phyloP scores from a whole-genome alignment of 345 rosid genomes.

The Sonneratia alba region DNA sequence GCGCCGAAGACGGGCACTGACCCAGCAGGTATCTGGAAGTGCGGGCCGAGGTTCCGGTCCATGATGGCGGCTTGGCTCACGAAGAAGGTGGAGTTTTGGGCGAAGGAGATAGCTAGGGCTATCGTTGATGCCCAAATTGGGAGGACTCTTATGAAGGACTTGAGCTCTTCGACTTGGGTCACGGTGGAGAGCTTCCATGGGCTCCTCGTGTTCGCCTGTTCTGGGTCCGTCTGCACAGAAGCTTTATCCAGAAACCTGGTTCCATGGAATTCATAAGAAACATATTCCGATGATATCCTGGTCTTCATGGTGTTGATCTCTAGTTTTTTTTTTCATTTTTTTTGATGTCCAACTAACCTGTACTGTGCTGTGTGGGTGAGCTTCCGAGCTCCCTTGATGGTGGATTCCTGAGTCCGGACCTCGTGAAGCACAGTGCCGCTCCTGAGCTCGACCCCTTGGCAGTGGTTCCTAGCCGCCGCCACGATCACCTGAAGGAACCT shows the following conservation, averaged over 20 bases:
- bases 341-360: slow-evolving; percentile 10
- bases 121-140: slow-evolving; percentile 52
- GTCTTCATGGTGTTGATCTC: too few species aligned
- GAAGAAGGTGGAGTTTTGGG: slow-evolving; percentile 49
- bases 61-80: slow-evolving; percentile 36
- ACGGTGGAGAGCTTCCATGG: slow-evolving; percentile 50
- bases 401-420: slow-evolving; percentile 29
- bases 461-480: slow-evolving; percentile 36
- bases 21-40: slow-evolving; percentile 40
- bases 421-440: slow-evolving; percentile 24
- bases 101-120: slow-evolving; percentile 38
- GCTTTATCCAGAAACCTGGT: slow-evolving; percentile 54
- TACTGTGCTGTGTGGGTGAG: slow-evolving; percentile 28
- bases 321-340: too few species aligned
- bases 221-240: slow-evolving; percentile 33
- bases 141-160: slow-evolving; percentile 35
- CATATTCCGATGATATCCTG: too few species aligned
- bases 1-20: slow-evolving; percentile 33
- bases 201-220: slow-evolving; percentile 8
- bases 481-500: slow-evolving; percentile 43
- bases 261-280: too few species aligned
- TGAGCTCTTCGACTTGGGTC: slow-evolving; percentile 60
- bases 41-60: slow-evolving; percentile 35
- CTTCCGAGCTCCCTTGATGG: slow-evolving; percentile 36
- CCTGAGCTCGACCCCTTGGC: slow-evolving; percentile 18